These are phyloP conservation scores for Cordyceps tenuipes DNA, from an alignment of 2,329 filamentous ascomycete species.

Conservation along the genomic window DNA sequence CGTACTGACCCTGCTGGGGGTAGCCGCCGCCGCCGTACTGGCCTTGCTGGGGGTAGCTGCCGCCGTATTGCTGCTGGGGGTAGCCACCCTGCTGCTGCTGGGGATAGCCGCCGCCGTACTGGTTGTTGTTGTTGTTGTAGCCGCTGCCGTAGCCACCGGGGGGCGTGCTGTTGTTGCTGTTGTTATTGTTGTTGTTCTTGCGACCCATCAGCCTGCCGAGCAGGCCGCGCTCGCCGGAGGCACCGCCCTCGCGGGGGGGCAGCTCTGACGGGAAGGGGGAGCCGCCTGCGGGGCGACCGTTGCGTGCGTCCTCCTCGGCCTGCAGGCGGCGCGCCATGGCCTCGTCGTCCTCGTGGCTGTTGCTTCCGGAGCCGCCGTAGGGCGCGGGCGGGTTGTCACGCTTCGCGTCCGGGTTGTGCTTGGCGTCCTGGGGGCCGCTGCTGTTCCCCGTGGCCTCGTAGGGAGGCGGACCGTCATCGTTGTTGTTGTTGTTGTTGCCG, in stretches of 20 bases:
- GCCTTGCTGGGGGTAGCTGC: neutral
- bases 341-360: conserved; percentile 54
- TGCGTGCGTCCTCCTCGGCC: conserved; percentile 68
- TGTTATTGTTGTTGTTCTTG: conserved; percentile 29
- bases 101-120: conserved; percentile 17
- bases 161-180: conserved; percentile 14
- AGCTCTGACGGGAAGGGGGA: conserved; percentile 5
- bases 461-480: conserved; percentile 53
- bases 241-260: conserved; percentile 15
- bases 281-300: conserved; percentile 14
- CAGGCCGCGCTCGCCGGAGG: conserved; percentile 34
- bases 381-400: conserved; percentile 15
- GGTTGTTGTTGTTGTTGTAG: conserved; percentile 23
- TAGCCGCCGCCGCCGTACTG: conserved; percentile 21
- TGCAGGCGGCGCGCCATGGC: conserved; percentile 69
- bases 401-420: conserved; percentile 57
- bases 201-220: conserved; percentile 46
- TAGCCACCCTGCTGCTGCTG: conserved; percentile 19
- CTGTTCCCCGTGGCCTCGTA: conserved; percentile 43
- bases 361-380: conserved; percentile 20
- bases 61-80: conserved; percentile 13
- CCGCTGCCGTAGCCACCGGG: conserved; percentile 7
- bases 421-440: conserved; percentile 41
- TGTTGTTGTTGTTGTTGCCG: conserved; percentile 27
- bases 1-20: neutral